phyloP scores from a whole-genome alignment of 164 flowering plant species.

The Stephania yunnanensis region DNA sequence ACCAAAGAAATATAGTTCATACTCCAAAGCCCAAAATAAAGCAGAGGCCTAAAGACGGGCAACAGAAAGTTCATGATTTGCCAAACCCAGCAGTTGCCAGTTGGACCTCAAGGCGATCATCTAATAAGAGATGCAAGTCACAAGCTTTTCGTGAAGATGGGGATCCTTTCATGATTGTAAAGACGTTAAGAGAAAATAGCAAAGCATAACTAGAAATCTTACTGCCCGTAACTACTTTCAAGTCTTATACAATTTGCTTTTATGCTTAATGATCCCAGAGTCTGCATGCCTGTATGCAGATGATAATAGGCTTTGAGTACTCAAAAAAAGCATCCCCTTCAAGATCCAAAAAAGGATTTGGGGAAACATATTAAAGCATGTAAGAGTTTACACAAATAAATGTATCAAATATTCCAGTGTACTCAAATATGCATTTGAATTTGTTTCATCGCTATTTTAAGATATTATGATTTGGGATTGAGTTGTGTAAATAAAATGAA shows the following conservation, averaged over 20 bases:
- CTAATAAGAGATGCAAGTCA: conserved; percentile 10
- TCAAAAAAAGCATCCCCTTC: neutral
- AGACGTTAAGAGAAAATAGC: conserved; percentile 33
- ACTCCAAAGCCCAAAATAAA: neutral
- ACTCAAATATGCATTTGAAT: neutral
- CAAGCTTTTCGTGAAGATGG: conserved; percentile 82
- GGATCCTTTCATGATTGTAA: conserved; percentile 63
- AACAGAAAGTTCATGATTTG: neutral
- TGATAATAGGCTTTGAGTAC: neutral
- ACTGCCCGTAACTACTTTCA: no score
- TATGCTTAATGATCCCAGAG: neutral
- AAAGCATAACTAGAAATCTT: conserved; percentile 19
- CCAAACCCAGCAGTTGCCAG: neutral
- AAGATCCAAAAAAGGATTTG: neutral
- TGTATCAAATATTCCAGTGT: neutral
- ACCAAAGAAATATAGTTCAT: conserved; percentile 21
- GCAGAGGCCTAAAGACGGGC: conserved; percentile 4
- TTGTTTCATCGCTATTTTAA: neutral
- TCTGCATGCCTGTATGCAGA: neutral
- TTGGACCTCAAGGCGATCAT: conserved; percentile 6
- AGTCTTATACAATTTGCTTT: no score
- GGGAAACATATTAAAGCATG: neutral
- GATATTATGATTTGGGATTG: neutral
- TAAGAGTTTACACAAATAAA: neutral
- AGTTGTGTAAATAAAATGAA: neutral